Percentiles rank a stretch among this genome's conserved stretches.
Evolutionary conservation across 2,329 filamentous ascomycete genomes (phyloP).

Genomic region (Hypomyces rosellus): DNA sequence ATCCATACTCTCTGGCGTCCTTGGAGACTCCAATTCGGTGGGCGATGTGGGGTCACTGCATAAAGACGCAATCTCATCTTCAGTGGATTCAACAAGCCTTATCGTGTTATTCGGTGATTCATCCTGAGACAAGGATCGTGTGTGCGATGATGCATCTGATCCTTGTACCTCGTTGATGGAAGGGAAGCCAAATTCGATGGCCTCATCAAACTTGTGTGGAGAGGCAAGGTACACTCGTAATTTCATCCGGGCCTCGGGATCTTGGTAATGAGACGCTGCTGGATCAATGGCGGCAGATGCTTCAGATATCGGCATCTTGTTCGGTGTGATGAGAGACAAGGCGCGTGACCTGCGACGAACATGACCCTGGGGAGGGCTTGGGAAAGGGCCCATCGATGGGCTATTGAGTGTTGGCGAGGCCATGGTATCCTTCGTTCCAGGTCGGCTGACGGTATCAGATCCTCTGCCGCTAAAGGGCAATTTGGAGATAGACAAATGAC

Average conservation of each 20-base stretch:
- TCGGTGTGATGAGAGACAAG: constrained; percentile 48
- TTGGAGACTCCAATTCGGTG: constrained; percentile 53
- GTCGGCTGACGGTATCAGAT: constrained; percentile 44
- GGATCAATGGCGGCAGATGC: constrained; percentile 50
- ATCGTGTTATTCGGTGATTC: constrained; percentile 34
- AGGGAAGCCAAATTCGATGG: constrained; percentile 88
- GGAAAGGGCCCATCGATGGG: constrained; percentile 16
- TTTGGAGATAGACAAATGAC: constrained; percentile 65
- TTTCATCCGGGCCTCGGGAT: constrained; percentile 81
- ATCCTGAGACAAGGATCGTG: constrained; percentile 19
- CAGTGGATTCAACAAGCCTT: constrained; percentile 50
- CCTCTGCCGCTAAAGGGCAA: constrained; percentile 51
- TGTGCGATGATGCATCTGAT: constrained; percentile 22
- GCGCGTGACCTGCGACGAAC: constrained; percentile 47
- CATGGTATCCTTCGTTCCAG: constrained; percentile 37
- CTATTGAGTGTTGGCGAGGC: constrained; percentile 22
- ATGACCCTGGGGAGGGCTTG: constrained; percentile 27
- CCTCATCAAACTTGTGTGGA: constrained; percentile 92
- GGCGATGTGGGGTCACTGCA: constrained; percentile 51
- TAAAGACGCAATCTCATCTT: constrained; percentile 51
- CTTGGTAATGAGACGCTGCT: constrained; percentile 76
- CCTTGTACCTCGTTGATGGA: constrained; percentile 43
- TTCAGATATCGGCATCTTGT: constrained; percentile 28
- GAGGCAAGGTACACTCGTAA: constrained; percentile 80
- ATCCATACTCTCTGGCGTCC: constrained; percentile 46